Conservation (phyloP, 129 eudicot genomes). For the Tagetes patula region DNA sequence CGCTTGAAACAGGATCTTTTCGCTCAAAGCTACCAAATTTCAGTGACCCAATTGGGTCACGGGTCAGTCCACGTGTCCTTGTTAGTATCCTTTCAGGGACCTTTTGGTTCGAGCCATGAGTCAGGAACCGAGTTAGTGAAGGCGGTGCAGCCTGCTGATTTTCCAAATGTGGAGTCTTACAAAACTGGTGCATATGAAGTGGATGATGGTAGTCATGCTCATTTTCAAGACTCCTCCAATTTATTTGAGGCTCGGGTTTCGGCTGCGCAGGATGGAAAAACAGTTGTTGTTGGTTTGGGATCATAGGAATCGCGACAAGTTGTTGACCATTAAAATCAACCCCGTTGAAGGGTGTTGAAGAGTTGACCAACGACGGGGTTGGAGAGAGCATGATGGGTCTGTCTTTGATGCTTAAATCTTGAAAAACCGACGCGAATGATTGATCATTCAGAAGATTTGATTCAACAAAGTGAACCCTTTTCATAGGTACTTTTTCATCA, state of each 20-base stretch:
- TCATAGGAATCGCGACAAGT: conserved; percentile 46
- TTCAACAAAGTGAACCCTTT: conserved; percentile 37
- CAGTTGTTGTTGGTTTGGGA: conserved; percentile 39
- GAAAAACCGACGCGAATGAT: conserved; percentile 46
- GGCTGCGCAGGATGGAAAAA: conserved; percentile 46
- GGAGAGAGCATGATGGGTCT: conserved; percentile 39
- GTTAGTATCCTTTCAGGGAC: conserved; percentile 51
- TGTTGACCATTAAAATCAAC: conserved; percentile 39
- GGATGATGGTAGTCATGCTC: conserved; percentile 34
- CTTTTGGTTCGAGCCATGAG: conserved; percentile 30
- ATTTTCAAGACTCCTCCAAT: conserved; percentile 49
- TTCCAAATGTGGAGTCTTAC: conserved; percentile 42
- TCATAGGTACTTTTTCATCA: conserved; percentile 35
- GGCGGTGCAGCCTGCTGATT: conserved; percentile 34
- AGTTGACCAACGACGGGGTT: conserved; percentile 30
- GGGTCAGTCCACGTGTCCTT: conserved; percentile 44
- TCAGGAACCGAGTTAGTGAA: conserved; percentile 33
- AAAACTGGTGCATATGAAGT: conserved; percentile 43
- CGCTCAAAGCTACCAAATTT: conserved; percentile 53
- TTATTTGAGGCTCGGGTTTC: conserved; percentile 36
- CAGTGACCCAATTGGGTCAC: conserved; percentile 41
- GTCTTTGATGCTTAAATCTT: conserved; percentile 53
- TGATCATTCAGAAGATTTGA: conserved; percentile 46
- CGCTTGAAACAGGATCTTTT: conserved; percentile 40
- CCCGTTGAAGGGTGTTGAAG: conserved; percentile 30